These are phyloP conservation scores for Juncus effusus DNA, from an alignment of 176 grass and related monocot genomes.

Conservation along the genomic window DNA sequence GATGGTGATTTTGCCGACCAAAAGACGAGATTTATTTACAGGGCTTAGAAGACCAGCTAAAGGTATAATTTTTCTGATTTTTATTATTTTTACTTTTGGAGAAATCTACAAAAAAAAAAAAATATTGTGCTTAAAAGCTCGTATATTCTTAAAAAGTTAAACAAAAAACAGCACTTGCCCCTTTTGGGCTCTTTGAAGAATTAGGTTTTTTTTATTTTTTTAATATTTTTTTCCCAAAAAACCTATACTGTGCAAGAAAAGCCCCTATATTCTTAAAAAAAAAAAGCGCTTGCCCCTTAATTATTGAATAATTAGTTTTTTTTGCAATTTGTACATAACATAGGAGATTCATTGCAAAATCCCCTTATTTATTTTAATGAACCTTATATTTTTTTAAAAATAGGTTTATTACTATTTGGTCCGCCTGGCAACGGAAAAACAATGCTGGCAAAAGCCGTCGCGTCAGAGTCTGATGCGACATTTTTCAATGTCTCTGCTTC, in stretches of 20 bases:
- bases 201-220: background rate
- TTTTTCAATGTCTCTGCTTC: constrained; percentile 97
- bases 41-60: constrained; percentile 88
- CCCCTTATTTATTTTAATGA: too few species aligned
- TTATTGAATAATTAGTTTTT: too few species aligned
- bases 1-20: constrained; percentile 97
- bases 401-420: constrained; percentile 41
- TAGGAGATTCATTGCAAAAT: too few species aligned
- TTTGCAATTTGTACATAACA: too few species aligned
- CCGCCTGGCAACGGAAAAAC: constrained; percentile 97
- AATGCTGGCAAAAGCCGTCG: constrained; percentile 99
- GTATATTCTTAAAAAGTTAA: too few species aligned
- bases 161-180: too few species aligned
- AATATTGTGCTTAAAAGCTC: too few species aligned
- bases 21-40: constrained; percentile 86
- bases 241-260: background rate
- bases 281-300: too few species aligned
- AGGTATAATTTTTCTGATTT: constrained; percentile 37
- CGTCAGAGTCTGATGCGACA: constrained; percentile 97
- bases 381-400: background rate
- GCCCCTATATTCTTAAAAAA: too few species aligned
- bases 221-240: background rate
- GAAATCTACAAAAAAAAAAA: too few species aligned
- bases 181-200: too few species aligned
- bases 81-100: background rate